These are phyloP conservation scores for Chiua virens DNA, from an alignment of 768 basidiomycete species.

Conservation along the genomic window DNA sequence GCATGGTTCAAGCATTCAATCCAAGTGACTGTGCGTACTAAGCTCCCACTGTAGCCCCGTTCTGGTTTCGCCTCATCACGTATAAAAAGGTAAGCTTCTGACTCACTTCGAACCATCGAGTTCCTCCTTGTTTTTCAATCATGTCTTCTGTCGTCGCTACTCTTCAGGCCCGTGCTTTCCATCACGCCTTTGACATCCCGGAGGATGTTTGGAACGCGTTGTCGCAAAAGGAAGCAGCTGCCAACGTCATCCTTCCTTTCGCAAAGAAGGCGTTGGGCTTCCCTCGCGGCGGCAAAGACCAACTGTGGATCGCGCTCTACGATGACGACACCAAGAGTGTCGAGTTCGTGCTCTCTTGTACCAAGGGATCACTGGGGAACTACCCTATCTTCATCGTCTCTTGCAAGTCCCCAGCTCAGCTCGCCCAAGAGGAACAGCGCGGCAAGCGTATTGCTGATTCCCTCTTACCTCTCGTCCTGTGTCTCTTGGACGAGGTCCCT, in stretches of 20 bases:
- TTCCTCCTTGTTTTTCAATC: neutral
- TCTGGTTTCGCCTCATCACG: neutral
- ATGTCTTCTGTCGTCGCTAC: constrained; percentile 14
- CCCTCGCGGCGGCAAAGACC: neutral
- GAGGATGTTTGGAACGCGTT: constrained; percentile 32
- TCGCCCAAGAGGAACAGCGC: constrained; percentile 9
- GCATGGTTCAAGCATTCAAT: neutral
- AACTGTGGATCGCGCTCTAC: constrained; percentile 34
- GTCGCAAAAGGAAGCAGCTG: constrained; percentile 24
- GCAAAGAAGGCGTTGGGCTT: constrained; percentile 30
- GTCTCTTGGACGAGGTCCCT: constrained; percentile 13
- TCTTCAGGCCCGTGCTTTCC: constrained; percentile 5
- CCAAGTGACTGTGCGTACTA: neutral
- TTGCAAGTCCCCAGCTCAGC: constrained; percentile 13
- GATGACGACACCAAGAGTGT: constrained; percentile 12
- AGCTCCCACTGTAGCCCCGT: neutral
- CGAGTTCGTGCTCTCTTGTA: constrained; percentile 55
- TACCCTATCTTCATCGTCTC: constrained; percentile 53
- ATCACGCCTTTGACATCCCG: constrained; percentile 14
- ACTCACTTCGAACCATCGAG: constrained; percentile 9
- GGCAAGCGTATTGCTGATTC: constrained; percentile 5
- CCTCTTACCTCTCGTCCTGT: constrained; percentile 7
- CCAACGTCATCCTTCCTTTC: constrained; percentile 44
- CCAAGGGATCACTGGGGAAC: constrained; percentile 48
- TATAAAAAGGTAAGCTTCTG: constrained; percentile 3